Base-by-base conservation (phyloP, 495 filamentous ascomycete species). In the Penicillium ucsense region DNA sequence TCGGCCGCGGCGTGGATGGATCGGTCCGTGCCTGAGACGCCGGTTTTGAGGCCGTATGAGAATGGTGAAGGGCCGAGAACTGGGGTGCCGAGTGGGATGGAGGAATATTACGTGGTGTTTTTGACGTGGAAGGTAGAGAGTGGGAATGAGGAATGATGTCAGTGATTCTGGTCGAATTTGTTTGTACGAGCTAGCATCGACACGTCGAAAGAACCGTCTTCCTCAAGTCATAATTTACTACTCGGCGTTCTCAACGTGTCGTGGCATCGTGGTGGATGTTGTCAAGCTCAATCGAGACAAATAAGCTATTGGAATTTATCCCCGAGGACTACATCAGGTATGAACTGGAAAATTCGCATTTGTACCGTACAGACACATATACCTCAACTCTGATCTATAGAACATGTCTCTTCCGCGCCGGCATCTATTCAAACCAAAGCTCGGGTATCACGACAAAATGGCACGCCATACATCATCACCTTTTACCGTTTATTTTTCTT, bases 401-500 rank as follows among this genome's bases (percentile, higher is more conserved):
- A 41, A 11, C 39, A 10, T 11, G 35, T 10, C 9, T n/a, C 31
- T 30, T 31, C 39, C 39, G 39, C 39, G 39, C 39, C 20, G 31
- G 40, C 44, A 36, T 52, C 45, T 52, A 52, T 51, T 38, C 44
- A 52, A 52, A 38, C 37, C 40, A 47, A 52, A 46, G 49, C 49
- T 52, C 49, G 49, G 49, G 49, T 52, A 52, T 52, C 49, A 52
- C 49, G 45, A 47, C 35, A 39, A 35, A 47, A 47, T 20, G 20
- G 20, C 31, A 44, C 48, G 48, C 49, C 49, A 40, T 30, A 20
- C 20, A 20, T 20, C 20, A 20, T 20, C 20, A 20, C 20, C 20
- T 20, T 1, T 20, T 20, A 1, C 20, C 20, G 20, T 20, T 20
- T 20, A 47, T 41, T 47, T 43, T 35, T 40, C 9, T 43, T 46